Evolutionary conservation across 495 filamentous ascomycete genomes (phyloP).

Genomic region (Thozetella sp.): DNA sequence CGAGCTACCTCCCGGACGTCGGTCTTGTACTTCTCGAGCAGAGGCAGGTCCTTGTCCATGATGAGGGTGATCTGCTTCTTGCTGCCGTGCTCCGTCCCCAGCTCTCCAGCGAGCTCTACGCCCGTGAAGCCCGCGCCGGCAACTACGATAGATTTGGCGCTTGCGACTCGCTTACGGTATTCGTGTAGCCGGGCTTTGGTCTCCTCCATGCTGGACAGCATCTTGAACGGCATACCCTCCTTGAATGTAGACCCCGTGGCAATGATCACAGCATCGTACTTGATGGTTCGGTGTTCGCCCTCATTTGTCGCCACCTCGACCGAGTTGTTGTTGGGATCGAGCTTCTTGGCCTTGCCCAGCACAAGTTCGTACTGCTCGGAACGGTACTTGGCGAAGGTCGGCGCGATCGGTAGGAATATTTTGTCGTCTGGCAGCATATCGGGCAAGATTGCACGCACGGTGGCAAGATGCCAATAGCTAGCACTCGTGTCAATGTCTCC

Average conservation of each 20-base stretch:
- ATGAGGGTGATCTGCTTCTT: constrained; percentile 49
- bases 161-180: constrained; percentile 45
- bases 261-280: constrained; percentile 59
- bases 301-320: constrained; percentile 39
- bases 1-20: constrained; percentile 25
- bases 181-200: constrained; percentile 41
- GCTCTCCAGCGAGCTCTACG: constrained; percentile 63
- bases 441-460: constrained; percentile 44
- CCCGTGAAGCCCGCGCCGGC: constrained; percentile 71
- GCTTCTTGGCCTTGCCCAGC: constrained; percentile 47
- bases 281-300: constrained; percentile 25
- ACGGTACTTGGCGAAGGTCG: constrained; percentile 52
- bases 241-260: constrained; percentile 49
- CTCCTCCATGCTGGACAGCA: constrained; percentile 33
- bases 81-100: constrained; percentile 46
- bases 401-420: constrained; percentile 47
- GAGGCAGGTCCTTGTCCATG: constrained; percentile 23
- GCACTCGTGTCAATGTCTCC: not conserved
- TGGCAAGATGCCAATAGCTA: constrained; percentile 42
- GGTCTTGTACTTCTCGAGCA: constrained; percentile 15
- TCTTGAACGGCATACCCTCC: constrained; percentile 54
- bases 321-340: constrained; percentile 46
- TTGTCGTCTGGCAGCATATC: constrained; percentile 34
- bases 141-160: constrained; percentile 62
- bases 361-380: constrained; percentile 55